Conservation (phyloP, 1,139 yeast genomes). For the Eremothecium coryli region DNA sequence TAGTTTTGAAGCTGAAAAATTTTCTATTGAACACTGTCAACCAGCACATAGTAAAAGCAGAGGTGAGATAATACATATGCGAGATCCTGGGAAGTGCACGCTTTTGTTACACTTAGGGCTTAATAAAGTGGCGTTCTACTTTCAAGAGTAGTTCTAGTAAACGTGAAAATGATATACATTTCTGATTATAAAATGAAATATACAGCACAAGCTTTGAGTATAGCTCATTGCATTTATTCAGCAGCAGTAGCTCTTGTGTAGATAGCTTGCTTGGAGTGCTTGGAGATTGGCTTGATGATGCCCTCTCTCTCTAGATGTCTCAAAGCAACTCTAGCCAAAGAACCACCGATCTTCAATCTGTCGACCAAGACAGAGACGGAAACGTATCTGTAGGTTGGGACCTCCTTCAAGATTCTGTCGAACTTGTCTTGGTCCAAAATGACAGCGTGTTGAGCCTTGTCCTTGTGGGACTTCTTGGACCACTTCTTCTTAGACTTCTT, state of each 20-base stretch:
- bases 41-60: no score
- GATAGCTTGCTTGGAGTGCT: slow-evolving; percentile 95
- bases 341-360: slow-evolving; percentile 99
- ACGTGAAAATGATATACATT: slow-evolving; percentile 6
- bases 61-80: no score
- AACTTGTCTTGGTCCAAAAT: slow-evolving; percentile 96
- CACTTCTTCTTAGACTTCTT: slow-evolving; percentile 99
- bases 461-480: slow-evolving; percentile 99
- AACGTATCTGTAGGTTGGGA: slow-evolving; percentile 97
- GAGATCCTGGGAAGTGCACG: no score
- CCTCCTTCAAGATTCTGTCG: slow-evolving; percentile 99
- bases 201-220: slow-evolving; percentile 7
- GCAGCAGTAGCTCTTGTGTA: slow-evolving; percentile 74
- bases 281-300: slow-evolving; percentile 86
- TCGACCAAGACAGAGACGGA: slow-evolving; percentile 97
- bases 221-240: slow-evolving; percentile 34
- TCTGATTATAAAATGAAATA: slow-evolving; percentile 5
- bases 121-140: no score
- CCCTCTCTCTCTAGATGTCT: slow-evolving; percentile 94
- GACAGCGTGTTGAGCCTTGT: slow-evolving; percentile 98
- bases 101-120: no score
- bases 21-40: no score
- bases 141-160: no score
- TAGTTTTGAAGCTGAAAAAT: no score
- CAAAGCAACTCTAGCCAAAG: slow-evolving; percentile 96